Base-by-base conservation (phyloP, 257 asterid species). In the Plantago ovata region DNA sequence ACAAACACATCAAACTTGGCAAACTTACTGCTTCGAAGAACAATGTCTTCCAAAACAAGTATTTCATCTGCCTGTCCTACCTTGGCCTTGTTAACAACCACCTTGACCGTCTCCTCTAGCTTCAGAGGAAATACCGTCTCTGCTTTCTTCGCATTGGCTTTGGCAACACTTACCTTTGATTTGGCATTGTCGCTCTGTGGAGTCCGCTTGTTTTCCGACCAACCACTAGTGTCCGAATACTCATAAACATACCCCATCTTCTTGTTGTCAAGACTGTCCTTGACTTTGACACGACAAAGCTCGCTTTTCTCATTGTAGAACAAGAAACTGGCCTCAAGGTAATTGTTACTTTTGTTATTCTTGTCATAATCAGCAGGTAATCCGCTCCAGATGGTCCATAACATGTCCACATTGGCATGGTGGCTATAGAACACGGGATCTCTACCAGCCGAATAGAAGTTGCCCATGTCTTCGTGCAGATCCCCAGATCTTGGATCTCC, bases 361-460 rank as follows among this genome's bases (percentile, higher is more conserved):
- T 45, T 62, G 3, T 23, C 48, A 40, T 14, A 18, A 16, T n/a
- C 43, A 0, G 70, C 67, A 11, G 56, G 15, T 22, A 10, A 49
- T 18, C 46, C 3, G 38, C 64, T 60, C 77, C 77, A 72, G 3
- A 67, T 0, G 0, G 58, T 24, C 77, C 77, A 72, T 73, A 72
- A 61, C 0, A 73, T 59, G 13, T 72, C 77, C 0, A 67, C 67
- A 53, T 72, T 72, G 1, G 52, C 39, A 41, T 72, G 78, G 56
- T 67, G 78, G 57, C 64, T 36, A 38, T 58, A 72, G 64, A 72
- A 72, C 32, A 72, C 2, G 0, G 78, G 64, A 19, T 72, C 78
- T 0, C 74, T 28, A 2, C 61, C 71, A 0, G 78, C 74, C 1
- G 78, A 72, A 56, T 67, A 67, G 39, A 72, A 72, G 60, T 72